Conservation (phyloP, 148 eudicot species). For the Persicaria maculosa region DNA sequence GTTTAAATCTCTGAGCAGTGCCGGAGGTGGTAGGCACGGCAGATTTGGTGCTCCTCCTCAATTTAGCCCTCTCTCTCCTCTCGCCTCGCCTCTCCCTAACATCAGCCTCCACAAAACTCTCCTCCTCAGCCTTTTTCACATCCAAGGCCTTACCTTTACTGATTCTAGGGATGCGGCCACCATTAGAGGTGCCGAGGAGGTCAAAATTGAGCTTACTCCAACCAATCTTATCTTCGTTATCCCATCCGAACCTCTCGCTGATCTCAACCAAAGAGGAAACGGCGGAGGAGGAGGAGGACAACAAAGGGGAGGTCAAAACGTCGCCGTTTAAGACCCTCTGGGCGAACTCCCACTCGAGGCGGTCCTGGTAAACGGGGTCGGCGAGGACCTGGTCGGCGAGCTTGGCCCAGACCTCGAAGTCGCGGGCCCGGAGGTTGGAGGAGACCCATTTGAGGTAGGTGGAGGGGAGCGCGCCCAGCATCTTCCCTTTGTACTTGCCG, state of each 20-base stretch:
- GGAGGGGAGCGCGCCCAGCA: conserved; percentile 70
- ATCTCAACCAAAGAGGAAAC: conserved; percentile 32
- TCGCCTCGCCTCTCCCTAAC: conserved; percentile 27
- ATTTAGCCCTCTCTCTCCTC: conserved; percentile 49
- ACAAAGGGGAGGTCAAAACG: not conserved
- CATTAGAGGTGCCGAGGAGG: conserved; percentile 70
- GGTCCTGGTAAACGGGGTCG: conserved; percentile 72
- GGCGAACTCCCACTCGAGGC: conserved; percentile 81
- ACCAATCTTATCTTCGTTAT: conserved; percentile 55
- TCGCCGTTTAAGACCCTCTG: conserved; percentile 47
- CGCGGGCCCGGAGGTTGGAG: conserved; percentile 46
- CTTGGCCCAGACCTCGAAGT: conserved; percentile 53
- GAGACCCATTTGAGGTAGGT: conserved; percentile 72
- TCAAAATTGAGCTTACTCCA: conserved; percentile 58
- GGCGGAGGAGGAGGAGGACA: not conserved
- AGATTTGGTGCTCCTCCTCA: conserved; percentile 19
- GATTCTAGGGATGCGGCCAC: conserved; percentile 61
- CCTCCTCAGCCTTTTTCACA: not conserved
- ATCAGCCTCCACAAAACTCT: not conserved
- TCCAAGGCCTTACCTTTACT: not conserved
- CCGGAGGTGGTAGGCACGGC: too few species aligned
- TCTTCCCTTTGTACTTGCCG: conserved; percentile 68
- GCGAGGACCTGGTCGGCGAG: conserved; percentile 60
- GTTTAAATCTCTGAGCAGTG: not conserved
- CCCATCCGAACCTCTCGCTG: conserved; percentile 78